Base-by-base conservation (phyloP, 2,329 filamentous ascomycete genomes). In the Calonectria crousiana region DNA sequence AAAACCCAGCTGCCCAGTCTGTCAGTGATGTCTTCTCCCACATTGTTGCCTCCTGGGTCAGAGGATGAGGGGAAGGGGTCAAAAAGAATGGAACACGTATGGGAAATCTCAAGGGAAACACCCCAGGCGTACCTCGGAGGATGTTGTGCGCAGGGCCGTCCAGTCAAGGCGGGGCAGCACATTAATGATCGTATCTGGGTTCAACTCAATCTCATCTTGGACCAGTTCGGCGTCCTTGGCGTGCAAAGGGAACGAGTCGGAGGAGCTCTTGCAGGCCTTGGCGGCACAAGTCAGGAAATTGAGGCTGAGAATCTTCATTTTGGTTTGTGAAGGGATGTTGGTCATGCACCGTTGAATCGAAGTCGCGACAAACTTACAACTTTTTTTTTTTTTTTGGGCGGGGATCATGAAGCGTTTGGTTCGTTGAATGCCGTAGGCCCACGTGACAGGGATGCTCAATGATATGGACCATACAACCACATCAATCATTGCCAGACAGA, bases 221-320 rank as follows among this genome's bases (percentile, higher is more conserved):
- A 96, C 95, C 30, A 99, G 92, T 84, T 98, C 95, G 67, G 95
- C 96, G 81, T 98, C 95, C 81, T 93, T 93, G 71, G 97, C 96
- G 84, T 98, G 97, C 20, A 99, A 90, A 3, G 97, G 97, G 83
- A 97, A 98, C 30, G 95, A 95, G 67, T 90, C 87, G 8, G 93
- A 89, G 38, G 93, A 93, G 72, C 92, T 91, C 87, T 97, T 98
- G 93, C 97, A 99, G 71, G 94, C 90, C 89, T 98, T 98, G 83
- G 97, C 94, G 75, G 97, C 96, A 89, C 97, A 99, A 81, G 95
- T 97, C 78, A 98, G 89, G 86, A 99, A 99, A 87, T 98, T 98
- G 81, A 98, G 93, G 75, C 95, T 98, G 67, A 98, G 92, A 76
- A 98, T 89, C 86, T 98, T 98, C 97, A 99, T 99, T 49, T 53